These are phyloP conservation scores for Aureobasidium sp. DNA, from an alignment of 2,329 filamentous ascomycete species.

Conservation along the genomic window DNA sequence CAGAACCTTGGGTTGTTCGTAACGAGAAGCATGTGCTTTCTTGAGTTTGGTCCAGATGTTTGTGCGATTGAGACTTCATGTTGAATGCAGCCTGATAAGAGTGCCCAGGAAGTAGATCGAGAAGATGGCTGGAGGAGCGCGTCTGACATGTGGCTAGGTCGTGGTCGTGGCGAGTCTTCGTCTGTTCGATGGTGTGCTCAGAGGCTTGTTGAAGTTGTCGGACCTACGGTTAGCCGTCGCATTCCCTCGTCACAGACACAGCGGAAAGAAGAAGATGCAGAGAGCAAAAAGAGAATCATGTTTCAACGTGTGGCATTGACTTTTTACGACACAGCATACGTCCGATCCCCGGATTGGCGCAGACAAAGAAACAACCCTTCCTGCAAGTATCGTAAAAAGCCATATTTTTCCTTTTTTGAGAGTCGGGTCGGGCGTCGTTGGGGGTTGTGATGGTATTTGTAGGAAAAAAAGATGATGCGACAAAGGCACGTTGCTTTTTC, in stretches of 20 bases:
- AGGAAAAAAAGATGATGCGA: conserved; percentile 9
- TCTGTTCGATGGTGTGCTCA: not conserved
- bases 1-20: not conserved
- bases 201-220: not conserved
- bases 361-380: not conserved
- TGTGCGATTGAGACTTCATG: not conserved
- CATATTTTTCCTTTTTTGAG: conserved; percentile 2
- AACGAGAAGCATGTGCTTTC: not conserved
- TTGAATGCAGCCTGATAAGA: not conserved
- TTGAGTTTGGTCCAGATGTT: not conserved
- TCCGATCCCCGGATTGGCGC: not conserved
- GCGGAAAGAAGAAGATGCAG: not conserved
- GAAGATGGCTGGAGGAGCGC: not conserved
- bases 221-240: not conserved
- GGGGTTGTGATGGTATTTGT: conserved; percentile 4
- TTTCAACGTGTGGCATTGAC: conserved; percentile 11
- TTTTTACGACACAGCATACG: conserved; percentile 4
- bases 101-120: not conserved
- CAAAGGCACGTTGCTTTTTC: conserved; percentile 9
- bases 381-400: conserved; percentile 9
- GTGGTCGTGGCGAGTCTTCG: not conserved
- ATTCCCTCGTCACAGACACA: not conserved
- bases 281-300: conserved; percentile 1
- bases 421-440: not conserved
- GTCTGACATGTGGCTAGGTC: not conserved